Evolutionary conservation across 2,329 filamentous ascomycete species (phyloP).

Genomic region (Aspergillus fijiensis): DNA sequence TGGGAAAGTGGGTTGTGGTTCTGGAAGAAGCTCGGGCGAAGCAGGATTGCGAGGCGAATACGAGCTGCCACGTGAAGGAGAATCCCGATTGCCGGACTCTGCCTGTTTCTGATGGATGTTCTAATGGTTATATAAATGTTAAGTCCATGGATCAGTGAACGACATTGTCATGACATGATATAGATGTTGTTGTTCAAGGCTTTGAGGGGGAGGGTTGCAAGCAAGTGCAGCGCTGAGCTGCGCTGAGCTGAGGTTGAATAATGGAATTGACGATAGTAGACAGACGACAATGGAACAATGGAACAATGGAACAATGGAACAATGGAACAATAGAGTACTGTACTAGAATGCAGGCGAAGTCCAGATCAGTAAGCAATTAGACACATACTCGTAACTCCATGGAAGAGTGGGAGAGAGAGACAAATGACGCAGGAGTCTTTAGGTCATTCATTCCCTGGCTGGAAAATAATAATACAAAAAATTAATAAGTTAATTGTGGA

Average conservation of each 20-base stretch:
- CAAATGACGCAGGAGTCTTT: too few relatives aligned
- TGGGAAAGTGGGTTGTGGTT: neutral
- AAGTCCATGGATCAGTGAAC: neutral
- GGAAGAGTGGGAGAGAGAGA: too few relatives aligned
- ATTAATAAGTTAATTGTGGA: neutral
- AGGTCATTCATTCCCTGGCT: too few relatives aligned
- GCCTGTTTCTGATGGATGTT: too few relatives aligned
- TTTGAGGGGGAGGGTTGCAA: neutral
- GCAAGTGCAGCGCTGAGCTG: neutral
- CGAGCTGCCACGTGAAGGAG: too few relatives aligned
- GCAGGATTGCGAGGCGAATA: too few relatives aligned
- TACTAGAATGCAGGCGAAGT: neutral
- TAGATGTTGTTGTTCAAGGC: neutral
- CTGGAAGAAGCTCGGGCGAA: neutral
- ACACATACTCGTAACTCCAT: neutral
- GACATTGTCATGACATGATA: neutral
- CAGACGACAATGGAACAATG: neutral
- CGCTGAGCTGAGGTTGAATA: neutral
- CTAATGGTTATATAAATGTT: neutral
- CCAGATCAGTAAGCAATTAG: neutral
- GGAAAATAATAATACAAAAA: neutral
- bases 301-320: neutral
- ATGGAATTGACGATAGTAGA: neutral
- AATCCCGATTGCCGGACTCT: too few relatives aligned
- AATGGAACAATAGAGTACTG: neutral